Percentiles rank a stretch among this genome's conserved stretches.
phyloP scores from a whole-genome alignment of 768 basidiomycete species.

The Daedaleopsis sinensis region DNA sequence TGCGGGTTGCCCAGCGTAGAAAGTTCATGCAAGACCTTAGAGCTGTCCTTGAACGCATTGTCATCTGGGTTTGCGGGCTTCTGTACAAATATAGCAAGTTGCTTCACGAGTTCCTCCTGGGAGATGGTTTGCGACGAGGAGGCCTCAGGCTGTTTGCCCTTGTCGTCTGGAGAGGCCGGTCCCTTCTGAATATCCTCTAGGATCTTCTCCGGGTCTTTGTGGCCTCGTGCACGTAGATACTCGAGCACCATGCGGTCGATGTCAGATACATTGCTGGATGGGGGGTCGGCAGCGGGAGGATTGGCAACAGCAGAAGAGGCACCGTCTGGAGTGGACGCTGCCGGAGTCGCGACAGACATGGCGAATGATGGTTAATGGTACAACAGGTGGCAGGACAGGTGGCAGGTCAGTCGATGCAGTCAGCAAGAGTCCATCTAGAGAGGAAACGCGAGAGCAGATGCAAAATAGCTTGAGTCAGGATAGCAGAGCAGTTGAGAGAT shows the following conservation, averaged over 20 bases:
- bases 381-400: slow-evolving; percentile 3
- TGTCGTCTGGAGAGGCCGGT: slow-evolving; percentile 35
- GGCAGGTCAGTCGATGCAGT: neutral
- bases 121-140: slow-evolving; percentile 32
- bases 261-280: slow-evolving; percentile 41
- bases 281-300: slow-evolving; percentile 40
- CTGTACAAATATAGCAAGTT: slow-evolving; percentile 67
- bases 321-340: slow-evolving; percentile 52
- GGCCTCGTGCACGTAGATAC: slow-evolving; percentile 51
- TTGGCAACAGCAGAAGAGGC: slow-evolving; percentile 38
- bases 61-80: slow-evolving; percentile 69
- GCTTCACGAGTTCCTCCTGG: slow-evolving; percentile 57
- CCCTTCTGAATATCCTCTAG: slow-evolving; percentile 41
- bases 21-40: slow-evolving; percentile 68
- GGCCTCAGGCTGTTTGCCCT: slow-evolving; percentile 35
- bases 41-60: slow-evolving; percentile 69
- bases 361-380: slow-evolving; percentile 1
- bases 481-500: neutral
- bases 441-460: neutral
- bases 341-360: slow-evolving; percentile 55
- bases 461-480: neutral
- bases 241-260: slow-evolving; percentile 48
- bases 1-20: slow-evolving; percentile 68
- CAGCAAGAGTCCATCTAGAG: neutral
- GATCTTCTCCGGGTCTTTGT: slow-evolving; percentile 48